A percentile compares a stretch with the other conserved stretches of the same genome.
phyloP scores from a whole-genome alignment of 2,329 filamentous ascomycete species.

The Penicillium nordicum region DNA sequence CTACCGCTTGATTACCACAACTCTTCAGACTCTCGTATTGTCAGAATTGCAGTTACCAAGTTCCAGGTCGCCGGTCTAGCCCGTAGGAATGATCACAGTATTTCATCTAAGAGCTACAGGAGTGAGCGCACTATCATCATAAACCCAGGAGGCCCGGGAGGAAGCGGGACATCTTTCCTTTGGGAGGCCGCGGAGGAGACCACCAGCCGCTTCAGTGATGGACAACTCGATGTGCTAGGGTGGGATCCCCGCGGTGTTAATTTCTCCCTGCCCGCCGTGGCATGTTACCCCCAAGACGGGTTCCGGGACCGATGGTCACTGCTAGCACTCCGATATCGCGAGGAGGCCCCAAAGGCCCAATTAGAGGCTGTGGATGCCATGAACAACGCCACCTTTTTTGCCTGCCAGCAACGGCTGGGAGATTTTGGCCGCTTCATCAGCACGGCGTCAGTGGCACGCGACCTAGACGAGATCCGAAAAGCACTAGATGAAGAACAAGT shows the following conservation, averaged over 20 bases:
- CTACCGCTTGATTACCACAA: constrained; percentile 18
- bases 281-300: constrained; percentile 13
- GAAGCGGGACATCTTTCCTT: constrained; percentile 12
- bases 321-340: constrained; percentile 10
- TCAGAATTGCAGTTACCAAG: constrained; percentile 16
- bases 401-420: constrained; percentile 14
- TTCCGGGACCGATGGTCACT: constrained; percentile 15
- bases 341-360: constrained; percentile 9
- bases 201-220: constrained; percentile 15
- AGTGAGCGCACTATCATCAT: constrained; percentile 18
- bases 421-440: constrained; percentile 19
- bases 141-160: constrained; percentile 16
- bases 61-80: constrained; percentile 15
- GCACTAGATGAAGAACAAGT: constrained; percentile 13
- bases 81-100: background rate
- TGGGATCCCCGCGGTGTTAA: constrained; percentile 21
- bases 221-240: constrained; percentile 13
- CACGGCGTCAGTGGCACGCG: constrained; percentile 15
- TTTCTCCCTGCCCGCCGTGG: constrained; percentile 10
- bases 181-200: constrained; percentile 14
- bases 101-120: background rate
- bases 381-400: constrained; percentile 17
- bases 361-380: constrained; percentile 13
- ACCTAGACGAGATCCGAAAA: constrained; percentile 18
- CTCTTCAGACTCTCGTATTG: constrained; percentile 12